Evolutionary conservation across 169 alveolate genomes (phyloP).

Genomic region (Plasmodium sp.): DNA sequence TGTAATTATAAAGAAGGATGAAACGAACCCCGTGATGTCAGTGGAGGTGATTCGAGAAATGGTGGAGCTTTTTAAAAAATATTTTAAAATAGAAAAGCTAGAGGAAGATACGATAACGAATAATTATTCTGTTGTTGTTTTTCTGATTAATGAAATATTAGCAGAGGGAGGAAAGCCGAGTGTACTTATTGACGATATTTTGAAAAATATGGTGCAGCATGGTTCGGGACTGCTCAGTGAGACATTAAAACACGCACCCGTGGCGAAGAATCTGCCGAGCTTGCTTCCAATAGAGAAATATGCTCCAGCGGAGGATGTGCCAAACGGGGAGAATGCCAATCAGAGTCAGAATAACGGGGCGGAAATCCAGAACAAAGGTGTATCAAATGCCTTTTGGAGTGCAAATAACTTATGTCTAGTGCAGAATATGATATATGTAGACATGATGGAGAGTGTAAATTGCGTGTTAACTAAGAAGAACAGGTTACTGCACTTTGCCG

Average conservation of each 20-base stretch:
- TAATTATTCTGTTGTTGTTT: slow-evolving; percentile 50
- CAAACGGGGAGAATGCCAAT: slow-evolving; percentile 33
- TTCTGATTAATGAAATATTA: slow-evolving; percentile 68
- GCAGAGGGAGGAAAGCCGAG: slow-evolving; percentile 56
- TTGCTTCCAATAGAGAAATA: slow-evolving; percentile 6
- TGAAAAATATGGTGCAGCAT: slow-evolving; percentile 21
- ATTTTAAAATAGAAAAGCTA: slow-evolving; percentile 34
- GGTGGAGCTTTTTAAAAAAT: slow-evolving; percentile 20
- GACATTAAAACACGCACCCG: slow-evolving; percentile 14
- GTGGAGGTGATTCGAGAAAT: slow-evolving; percentile 60
- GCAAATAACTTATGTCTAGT: background rate
- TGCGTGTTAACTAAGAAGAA: slow-evolving; percentile 30
- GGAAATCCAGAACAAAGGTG: background rate
- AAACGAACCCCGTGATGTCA: slow-evolving; percentile 33
- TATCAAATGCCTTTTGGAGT: slow-evolving; percentile 43
- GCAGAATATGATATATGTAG: slow-evolving; percentile 50
- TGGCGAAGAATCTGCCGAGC: slow-evolving; percentile 25
- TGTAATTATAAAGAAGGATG: slow-evolving; percentile 26
- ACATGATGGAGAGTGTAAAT: slow-evolving; percentile 26
- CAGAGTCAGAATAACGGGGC: slow-evolving; percentile 53
- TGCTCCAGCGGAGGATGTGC: background rate
- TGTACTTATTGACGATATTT: slow-evolving; percentile 26
- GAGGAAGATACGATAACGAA: slow-evolving; percentile 4
- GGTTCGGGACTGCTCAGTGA: slow-evolving; percentile 33
- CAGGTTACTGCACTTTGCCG: slow-evolving; percentile 10